Conservation (phyloP, 78 protist genomes). For the Ministeria vibrans region DNA sequence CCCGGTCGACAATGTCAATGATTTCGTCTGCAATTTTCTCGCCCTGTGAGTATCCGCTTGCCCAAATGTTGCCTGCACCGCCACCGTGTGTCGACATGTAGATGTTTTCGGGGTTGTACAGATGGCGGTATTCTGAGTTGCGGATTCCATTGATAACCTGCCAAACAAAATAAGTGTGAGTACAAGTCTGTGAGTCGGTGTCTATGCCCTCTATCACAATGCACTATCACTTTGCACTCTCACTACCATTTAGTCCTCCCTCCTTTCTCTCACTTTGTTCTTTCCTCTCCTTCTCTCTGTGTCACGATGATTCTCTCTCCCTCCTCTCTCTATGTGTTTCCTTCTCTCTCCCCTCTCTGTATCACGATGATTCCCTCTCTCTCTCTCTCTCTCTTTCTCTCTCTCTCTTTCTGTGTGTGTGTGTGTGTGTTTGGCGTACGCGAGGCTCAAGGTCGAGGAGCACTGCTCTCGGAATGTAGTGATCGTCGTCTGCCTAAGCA, state of each 20-base stretch:
- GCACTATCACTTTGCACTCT: no score
- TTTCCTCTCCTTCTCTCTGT: no score
- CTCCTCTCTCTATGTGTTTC: no score
- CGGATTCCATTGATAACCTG: slow-evolving; percentile 64
- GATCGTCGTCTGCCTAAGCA: slow-evolving; percentile 91
- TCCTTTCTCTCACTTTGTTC: no score
- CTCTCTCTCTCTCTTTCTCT: no score
- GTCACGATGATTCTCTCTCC: no score
- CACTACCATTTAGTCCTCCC: no score
- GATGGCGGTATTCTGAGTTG: slow-evolving; percentile 25
- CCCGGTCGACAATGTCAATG: slow-evolving; percentile 95
- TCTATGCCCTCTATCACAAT: no score
- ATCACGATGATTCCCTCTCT: no score
- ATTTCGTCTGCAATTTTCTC: slow-evolving; percentile 55
- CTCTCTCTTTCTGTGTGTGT: background rate
- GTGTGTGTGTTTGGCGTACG: slow-evolving; percentile 32
- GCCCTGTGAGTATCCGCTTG: slow-evolving; percentile 60
- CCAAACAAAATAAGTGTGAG: background rate
- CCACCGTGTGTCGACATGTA: slow-evolving; percentile 63
- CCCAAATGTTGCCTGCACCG: slow-evolving; percentile 99
- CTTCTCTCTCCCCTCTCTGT: no score
- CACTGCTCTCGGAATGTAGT: slow-evolving; percentile 95
- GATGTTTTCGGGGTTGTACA: slow-evolving; percentile 93
- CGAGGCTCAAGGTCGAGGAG: slow-evolving; percentile 97
- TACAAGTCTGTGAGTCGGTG: background rate